Base-by-base conservation (phyloP, 2,329 filamentous ascomycete species). In the Phyllosticta ampelicida region DNA sequence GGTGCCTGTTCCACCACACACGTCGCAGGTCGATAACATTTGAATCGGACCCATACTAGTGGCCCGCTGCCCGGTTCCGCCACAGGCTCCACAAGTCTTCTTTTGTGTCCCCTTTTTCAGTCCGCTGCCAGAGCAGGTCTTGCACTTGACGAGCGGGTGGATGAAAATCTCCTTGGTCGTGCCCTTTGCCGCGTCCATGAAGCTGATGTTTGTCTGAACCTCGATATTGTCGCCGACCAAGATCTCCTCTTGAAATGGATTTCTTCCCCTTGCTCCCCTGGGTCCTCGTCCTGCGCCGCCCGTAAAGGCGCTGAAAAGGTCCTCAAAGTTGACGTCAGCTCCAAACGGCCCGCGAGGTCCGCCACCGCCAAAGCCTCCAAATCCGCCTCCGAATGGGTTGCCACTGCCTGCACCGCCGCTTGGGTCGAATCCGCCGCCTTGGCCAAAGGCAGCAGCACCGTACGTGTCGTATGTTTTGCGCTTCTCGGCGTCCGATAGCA, bases 151-250 rank as follows among this genome's bases (percentile, higher is more conserved):
- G 65, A 95, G 75, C 0, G 94, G 92, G 9, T 86, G 89, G 64
- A 96, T 88, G 63, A 80, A 83, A 60, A 99, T 89, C n/a, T 90
- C 87, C 74, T 96, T 95, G 67, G 79, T 85, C 8, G 87, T 86
- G 36, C 94, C 94, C 73, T 95, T 96, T 9, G 94, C 94, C 6
- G 94, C 90, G 69, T 99, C 94, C 84, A 94, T 88, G 73, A 99
- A 99, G 0, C 87, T 90, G 65, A 99, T 92, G 70, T 83, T 94
- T 54, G 89, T 85, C 73, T 96, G 90, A 21, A 96, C 87, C 71
- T 97, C 92, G 66, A 99, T 96, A 70, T 95, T 90, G 63, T 97
- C 90, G 61, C 94, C 94, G n/a, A 96, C 86, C 64, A 95, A 70
- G 19, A 95, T 83, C 65, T 86, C 80, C 70, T 95, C 86, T 66